phyloP scores from a whole-genome alignment of 2,329 filamentous ascomycete species.

The Alternaria arbusti region DNA sequence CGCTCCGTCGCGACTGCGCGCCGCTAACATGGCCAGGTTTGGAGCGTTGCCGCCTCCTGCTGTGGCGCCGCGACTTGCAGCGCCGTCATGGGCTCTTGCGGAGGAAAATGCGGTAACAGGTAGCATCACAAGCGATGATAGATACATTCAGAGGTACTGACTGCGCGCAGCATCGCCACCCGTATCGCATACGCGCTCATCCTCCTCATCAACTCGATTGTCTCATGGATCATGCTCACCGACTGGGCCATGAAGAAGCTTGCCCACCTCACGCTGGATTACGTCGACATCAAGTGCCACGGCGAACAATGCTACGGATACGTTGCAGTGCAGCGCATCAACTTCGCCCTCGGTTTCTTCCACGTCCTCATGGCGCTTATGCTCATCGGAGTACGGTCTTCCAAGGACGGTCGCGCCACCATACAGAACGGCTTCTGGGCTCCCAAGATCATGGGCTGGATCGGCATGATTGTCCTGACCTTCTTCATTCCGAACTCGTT shows the following conservation, averaged over 20 bases:
- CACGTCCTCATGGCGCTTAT: conserved; percentile 85
- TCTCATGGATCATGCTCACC: conserved; percentile 99
- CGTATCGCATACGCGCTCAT: conserved; percentile 96
- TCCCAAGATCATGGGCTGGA: conserved; percentile 90
- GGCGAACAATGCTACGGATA: conserved; percentile 93
- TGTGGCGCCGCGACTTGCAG: conserved; percentile 97
- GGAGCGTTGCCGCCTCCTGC: conserved; percentile 85
- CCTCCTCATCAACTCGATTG: conserved; percentile 92
- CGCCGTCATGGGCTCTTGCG: conserved; percentile 92
- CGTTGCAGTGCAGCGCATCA: conserved; percentile 95
- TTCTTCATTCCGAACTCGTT: conserved; percentile 96
- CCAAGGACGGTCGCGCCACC: conserved; percentile 83
- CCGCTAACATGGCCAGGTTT: conserved; percentile 60
- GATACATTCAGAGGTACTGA: no score
- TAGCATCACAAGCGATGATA: no score
- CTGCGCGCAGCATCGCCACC: conserved; percentile 77
- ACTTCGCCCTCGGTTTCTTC: conserved; percentile 94
- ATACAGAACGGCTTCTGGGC: conserved; percentile 99
- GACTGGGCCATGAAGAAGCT: conserved; percentile 98
- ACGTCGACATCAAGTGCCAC: conserved; percentile 90
- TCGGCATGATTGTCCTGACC: conserved; percentile 83
- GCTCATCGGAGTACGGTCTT: conserved; percentile 83
- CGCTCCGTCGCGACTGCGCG: conserved; percentile 7
- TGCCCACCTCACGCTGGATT: conserved; percentile 89
- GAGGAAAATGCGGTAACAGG: conserved; percentile 92